phyloP scores from a whole-genome alignment of 371 early-diverging fungal genomes.

The Dinochytrium kinnereticum region DNA sequence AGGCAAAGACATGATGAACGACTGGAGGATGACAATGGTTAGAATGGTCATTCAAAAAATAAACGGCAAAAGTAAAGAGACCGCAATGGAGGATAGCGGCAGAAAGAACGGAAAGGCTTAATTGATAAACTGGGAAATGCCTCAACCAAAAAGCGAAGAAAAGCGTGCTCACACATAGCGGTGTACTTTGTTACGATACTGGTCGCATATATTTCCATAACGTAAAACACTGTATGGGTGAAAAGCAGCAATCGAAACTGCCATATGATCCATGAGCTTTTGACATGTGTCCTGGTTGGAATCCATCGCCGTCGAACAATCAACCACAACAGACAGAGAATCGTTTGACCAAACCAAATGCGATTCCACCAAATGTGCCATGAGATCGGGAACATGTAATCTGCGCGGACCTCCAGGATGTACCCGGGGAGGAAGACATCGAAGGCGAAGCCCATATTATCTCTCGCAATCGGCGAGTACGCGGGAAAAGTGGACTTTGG shows the following conservation, averaged over 20 bases:
- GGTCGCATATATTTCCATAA: not conserved
- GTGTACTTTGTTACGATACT: not conserved
- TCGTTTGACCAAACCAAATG: not conserved
- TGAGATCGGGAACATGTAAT: not conserved
- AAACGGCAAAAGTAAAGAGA: too few species aligned
- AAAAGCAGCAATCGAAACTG: not conserved
- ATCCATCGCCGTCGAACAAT: not conserved
- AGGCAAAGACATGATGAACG: not conserved
- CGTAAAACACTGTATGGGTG: not conserved
- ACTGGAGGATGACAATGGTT: not conserved
- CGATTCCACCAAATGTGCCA: not conserved
- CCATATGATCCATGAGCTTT: not conserved
- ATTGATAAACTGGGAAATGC: too few species aligned
- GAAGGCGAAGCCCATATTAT: not conserved
- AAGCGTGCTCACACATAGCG: not conserved
- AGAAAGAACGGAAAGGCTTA: too few species aligned
- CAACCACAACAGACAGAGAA: not conserved
- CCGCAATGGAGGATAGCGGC: too few species aligned
- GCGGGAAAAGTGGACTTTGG: not conserved
- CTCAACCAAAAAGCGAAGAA: not conserved
- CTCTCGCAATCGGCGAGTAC: not conserved
- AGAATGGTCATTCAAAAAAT: too few species aligned
- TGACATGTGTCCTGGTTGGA: not conserved
- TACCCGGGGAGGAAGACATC: slow-evolving; percentile 20
- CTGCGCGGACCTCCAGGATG: not conserved